Conservation (phyloP, 1,284 basidiomycete species). For the Gymnopus androsaceus region DNA sequence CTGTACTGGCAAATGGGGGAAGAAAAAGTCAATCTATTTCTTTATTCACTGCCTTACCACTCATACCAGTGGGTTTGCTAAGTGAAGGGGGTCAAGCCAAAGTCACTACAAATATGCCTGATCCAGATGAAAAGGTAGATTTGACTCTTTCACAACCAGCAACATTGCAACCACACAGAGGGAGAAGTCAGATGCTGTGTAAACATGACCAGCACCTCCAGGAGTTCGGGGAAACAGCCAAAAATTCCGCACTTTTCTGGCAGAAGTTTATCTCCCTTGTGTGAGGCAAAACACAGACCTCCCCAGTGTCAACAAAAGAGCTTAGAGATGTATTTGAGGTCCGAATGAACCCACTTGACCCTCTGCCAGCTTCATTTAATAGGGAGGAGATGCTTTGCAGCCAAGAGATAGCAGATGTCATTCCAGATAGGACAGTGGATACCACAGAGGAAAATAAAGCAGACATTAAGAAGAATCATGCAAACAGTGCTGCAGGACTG, state of each 20-base stretch:
- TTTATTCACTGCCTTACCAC: background rate
- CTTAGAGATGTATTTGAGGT: background rate
- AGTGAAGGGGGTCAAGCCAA: background rate
- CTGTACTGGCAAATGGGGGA: background rate
- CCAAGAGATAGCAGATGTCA: background rate
- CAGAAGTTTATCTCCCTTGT: background rate
- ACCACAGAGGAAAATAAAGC: no score
- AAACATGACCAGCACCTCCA: background rate
- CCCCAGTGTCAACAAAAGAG: background rate
- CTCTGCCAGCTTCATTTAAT: background rate
- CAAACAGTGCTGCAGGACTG: background rate
- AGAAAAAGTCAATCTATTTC: background rate
- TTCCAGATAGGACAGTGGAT: no score
- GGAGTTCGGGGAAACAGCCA: background rate
- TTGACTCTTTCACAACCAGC: background rate
- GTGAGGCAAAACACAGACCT: background rate
- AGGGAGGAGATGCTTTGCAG: background rate
- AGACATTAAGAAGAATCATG: background rate
- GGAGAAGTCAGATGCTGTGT: no score
- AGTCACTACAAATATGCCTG: background rate
- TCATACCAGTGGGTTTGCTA: background rate
- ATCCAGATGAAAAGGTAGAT: background rate
- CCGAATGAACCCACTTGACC: background rate
- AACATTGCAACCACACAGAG: background rate
- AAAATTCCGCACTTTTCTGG: background rate